These are phyloP conservation scores for Gastrolobium villosum DNA, from an alignment of 306 rosid species.

Conservation along the genomic window DNA sequence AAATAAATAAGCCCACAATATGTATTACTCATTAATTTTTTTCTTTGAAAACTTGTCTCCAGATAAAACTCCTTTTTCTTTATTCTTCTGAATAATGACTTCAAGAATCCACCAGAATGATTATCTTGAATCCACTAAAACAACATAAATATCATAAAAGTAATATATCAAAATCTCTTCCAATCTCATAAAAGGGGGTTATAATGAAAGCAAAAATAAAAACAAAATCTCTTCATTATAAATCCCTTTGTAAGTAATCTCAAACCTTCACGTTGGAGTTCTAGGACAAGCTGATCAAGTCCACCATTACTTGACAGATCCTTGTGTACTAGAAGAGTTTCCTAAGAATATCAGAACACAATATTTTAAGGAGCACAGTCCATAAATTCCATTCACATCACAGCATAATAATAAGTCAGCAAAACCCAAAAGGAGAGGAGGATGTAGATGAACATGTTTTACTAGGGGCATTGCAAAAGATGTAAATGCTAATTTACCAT, in stretches of 20 bases:
- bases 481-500: constrained; percentile 65
- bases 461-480: not conserved
- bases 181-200: not conserved
- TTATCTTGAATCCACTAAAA: constrained; percentile 5
- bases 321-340: constrained; percentile 91
- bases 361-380: constrained; percentile 29
- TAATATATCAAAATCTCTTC: constrained; percentile 1
- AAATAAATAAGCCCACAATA: not conserved
- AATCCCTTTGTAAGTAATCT: constrained; percentile 29
- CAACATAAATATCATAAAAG: not conserved
- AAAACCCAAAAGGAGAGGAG: constrained; percentile 23
- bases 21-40: not conserved
- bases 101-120: constrained; percentile 13
- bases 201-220: not conserved
- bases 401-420: not conserved
- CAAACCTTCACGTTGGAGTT: constrained; percentile 76
- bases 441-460: not conserved
- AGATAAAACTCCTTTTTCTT: not conserved
- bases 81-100: constrained; percentile 8
- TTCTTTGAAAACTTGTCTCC: not conserved
- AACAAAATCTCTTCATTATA: constrained; percentile 16
- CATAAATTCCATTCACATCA: constrained; percentile 15
- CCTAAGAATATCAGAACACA: constrained; percentile 57
- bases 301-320: constrained; percentile 63
- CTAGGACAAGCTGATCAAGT: constrained; percentile 61